A percentile compares a stretch with the other conserved stretches of the same genome.
Conservation (phyloP, 768 basidiomycete genomes). For the Leccinum uliginosum region DNA sequence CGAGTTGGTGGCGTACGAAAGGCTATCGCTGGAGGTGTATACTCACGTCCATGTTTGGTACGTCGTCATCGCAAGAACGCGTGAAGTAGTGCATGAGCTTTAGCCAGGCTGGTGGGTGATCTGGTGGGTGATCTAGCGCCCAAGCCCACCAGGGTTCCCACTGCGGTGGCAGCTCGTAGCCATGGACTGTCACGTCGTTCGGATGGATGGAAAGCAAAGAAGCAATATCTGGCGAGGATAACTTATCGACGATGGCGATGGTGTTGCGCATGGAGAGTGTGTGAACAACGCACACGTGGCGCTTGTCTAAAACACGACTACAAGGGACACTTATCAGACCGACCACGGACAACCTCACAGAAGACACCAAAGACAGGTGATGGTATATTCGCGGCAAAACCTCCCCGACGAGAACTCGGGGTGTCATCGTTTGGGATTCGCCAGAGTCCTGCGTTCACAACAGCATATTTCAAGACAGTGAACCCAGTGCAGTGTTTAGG, state of each 20-base stretch:
- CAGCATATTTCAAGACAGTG: conserved; percentile 44
- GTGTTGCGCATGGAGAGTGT: background rate
- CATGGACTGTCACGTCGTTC: conserved; percentile 36
- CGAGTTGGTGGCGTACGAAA: background rate
- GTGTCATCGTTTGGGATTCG: background rate
- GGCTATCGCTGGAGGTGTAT: background rate
- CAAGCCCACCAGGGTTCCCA: conserved; percentile 39
- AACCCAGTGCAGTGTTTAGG: conserved; percentile 45
- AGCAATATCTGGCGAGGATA: conserved; percentile 22
- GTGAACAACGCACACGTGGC: background rate
- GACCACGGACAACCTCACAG: too few species aligned
- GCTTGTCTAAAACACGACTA: too few species aligned
- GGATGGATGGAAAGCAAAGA: conserved; percentile 45
- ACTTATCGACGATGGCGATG: conserved; percentile 10
- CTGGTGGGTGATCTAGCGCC: conserved; percentile 16
- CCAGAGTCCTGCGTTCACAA: conserved; percentile 50
- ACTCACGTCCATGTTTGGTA: conserved; percentile 14
- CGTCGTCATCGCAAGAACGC: conserved; percentile 12
- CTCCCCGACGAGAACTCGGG: conserved; percentile 21
- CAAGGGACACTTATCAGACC: too few species aligned
- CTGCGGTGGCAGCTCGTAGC: conserved; percentile 14
- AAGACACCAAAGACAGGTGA: too few species aligned
- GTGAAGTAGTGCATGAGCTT: conserved; percentile 21
- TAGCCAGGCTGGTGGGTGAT: conserved; percentile 20
- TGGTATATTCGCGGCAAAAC: conserved; percentile 3